A percentile compares a stretch with the other conserved stretches of the same genome.
phyloP scores from a whole-genome alignment of 1,284 basidiomycete genomes.

The Fomitopsis betulina region DNA sequence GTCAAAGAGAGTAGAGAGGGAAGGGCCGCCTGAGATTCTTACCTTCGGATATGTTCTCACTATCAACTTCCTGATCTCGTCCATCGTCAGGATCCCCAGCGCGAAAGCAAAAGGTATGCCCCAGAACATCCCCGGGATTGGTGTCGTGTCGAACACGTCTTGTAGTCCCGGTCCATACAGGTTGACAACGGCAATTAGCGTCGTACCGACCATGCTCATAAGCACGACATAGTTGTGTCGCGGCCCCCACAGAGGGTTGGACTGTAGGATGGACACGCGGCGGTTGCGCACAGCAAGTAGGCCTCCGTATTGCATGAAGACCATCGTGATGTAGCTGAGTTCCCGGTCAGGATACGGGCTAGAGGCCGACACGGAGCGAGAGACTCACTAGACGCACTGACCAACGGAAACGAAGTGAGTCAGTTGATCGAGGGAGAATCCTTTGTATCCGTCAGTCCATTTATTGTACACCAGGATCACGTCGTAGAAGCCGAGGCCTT shows the following conservation, averaged over 20 bases:
- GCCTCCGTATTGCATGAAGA: conserved; percentile 59
- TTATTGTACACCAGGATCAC: conserved; percentile 42
- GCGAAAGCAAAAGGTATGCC: conserved; percentile 38
- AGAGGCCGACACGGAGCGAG: neutral
- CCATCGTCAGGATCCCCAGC: conserved; percentile 30
- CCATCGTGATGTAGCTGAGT: conserved; percentile 42
- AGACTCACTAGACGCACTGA: conserved; percentile 39
- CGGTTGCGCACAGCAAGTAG: conserved; percentile 13
- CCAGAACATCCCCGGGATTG: conserved; percentile 41
- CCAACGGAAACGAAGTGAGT: conserved; percentile 42
- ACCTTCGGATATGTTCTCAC: conserved; percentile 38
- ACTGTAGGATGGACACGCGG: conserved; percentile 14
- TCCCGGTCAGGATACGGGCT: conserved; percentile 29
- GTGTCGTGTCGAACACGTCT: conserved; percentile 33
- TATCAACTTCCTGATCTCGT: conserved; percentile 36
- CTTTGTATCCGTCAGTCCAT: conserved; percentile 45
- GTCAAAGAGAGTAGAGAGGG: neutral
- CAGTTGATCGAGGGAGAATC: conserved; percentile 33
- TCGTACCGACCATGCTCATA: conserved; percentile 33
- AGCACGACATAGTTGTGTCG: conserved; percentile 33
- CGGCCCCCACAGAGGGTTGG: conserved; percentile 34
- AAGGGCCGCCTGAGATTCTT: too few relatives aligned
- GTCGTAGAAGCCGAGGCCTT: conserved; percentile 51
- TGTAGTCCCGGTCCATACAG: conserved; percentile 35
- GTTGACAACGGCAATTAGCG: conserved; percentile 35